Evolutionary conservation across 768 basidiomycete genomes (phyloP).

Genomic region (Auriscalpium microsporum): DNA sequence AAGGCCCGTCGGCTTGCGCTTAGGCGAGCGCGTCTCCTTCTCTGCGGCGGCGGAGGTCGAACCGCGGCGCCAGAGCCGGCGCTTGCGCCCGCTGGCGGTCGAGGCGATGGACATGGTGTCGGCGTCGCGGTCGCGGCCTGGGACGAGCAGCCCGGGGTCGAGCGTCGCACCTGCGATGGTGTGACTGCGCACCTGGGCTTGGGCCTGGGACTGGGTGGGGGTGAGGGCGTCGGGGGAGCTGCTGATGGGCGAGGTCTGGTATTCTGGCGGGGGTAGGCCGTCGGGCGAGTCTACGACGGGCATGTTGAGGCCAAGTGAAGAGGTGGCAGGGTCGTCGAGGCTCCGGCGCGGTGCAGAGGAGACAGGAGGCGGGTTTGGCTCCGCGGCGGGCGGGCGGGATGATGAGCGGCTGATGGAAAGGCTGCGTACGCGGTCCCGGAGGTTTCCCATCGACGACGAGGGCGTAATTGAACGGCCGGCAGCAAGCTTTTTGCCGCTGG

Average conservation of each 20-base stretch:
- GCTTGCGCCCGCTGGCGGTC: slow-evolving; percentile 13
- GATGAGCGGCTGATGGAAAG: slow-evolving; percentile 9
- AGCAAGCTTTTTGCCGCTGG: not conserved
- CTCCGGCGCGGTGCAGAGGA: not conserved
- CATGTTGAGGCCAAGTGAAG: slow-evolving; percentile 10
- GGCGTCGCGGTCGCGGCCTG: slow-evolving; percentile 10
- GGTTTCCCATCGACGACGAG: slow-evolving; percentile 11
- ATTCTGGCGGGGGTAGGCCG: not conserved
- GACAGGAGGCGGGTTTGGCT: not conserved
- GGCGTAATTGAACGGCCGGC: slow-evolving; percentile 3
- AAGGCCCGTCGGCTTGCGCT: slow-evolving; percentile 44
- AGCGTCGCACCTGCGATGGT: not conserved
- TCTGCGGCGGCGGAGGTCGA: slow-evolving; percentile 24
- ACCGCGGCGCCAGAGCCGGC: slow-evolving; percentile 8
- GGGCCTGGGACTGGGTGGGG: not conserved
- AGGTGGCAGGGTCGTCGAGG: not conserved
- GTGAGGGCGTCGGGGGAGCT: not conserved
- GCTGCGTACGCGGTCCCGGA: slow-evolving; percentile 10
- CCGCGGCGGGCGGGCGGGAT: not conserved
- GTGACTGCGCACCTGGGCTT: not conserved
- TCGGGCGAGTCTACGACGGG: slow-evolving; percentile 42
- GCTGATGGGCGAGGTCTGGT: not conserved
- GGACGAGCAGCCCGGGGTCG: slow-evolving; percentile 7
- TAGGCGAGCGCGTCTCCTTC: slow-evolving; percentile 10
- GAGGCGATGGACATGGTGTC: slow-evolving; percentile 15